Evolutionary conservation across 192 early-diverging fungal species (phyloP), one percentile per base, ranked within the genome.

Genomic region (Coemansia sp.): DNA sequence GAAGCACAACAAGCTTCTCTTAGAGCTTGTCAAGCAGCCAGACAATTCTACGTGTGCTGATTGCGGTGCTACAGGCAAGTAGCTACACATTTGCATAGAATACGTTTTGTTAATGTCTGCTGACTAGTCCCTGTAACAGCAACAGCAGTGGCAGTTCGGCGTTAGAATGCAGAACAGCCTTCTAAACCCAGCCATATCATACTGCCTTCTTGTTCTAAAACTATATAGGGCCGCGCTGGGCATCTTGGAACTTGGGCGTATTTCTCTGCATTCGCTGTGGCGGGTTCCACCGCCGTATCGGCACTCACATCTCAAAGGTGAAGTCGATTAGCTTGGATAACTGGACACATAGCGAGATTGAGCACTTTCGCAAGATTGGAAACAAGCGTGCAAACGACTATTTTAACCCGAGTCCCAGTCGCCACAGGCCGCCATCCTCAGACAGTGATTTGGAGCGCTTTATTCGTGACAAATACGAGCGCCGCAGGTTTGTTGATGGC

Each of bases 261-360:
- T 97, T 99, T 69, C 73, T 99, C 40, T 99, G 97, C 84, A 97
- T 98, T 32, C 87, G 95, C 5, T 99, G 97, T 79, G 90, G 85
- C 52, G 87, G 92, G 39, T 72, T 93, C 38, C 93, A 94, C 64
- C 78, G 93, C 37, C 91, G 89, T 69, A 84, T 96, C 70, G 94
- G 95, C 40, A 96, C 94, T 0, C 93, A 95, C 55, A 93, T 98
- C 35, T 90, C 93, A 33, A 92, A 91, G 71, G 93, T 99, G 60
- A 97, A 96, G 79, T 95, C 93, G 6, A 87, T 94, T 37, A 89
- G 86, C 26, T 82, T 97, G 72, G 97, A 99, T 78, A 86, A 87
- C 32, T 99, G 97, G 97, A 91, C 92, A 10, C 77, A 87, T 3
- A 90, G 93, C 32, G 90, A 94, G 72, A 88, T 98, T 52, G 91